Evolutionary conservation across 2,329 filamentous ascomycete genomes (phyloP).

Genomic region (Zasmidium cellare): DNA sequence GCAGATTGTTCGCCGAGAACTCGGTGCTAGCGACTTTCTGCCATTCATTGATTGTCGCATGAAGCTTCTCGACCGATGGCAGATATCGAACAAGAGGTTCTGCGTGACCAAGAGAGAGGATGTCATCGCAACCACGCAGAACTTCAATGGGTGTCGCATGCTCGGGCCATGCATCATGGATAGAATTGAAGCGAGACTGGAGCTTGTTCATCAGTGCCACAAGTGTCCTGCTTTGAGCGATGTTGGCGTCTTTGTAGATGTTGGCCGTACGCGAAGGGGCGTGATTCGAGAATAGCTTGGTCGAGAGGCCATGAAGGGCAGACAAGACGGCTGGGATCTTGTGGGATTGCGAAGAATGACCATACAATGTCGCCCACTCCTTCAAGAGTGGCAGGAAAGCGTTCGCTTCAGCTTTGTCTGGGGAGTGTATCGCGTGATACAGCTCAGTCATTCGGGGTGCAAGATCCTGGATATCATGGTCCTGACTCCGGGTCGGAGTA

Average conservation of each 20-base stretch:
- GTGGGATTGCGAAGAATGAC: not conserved
- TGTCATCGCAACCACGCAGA: constrained; percentile 68
- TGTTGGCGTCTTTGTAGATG: constrained; percentile 83
- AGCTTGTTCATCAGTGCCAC: constrained; percentile 69
- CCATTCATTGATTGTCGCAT: constrained; percentile 88
- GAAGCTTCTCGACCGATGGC: constrained; percentile 82
- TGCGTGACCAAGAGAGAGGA: constrained; percentile 72
- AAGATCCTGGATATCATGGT: constrained; percentile 21
- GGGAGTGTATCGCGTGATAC: constrained; percentile 21
- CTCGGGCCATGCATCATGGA: constrained; percentile 65
- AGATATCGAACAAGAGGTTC: constrained; percentile 87
- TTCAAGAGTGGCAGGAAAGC: constrained; percentile 20
- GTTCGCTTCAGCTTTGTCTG: not conserved
- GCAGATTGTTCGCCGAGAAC: constrained; percentile 68
- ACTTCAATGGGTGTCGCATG: constrained; percentile 83
- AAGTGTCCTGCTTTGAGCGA: constrained; percentile 72
- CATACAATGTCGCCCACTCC: not conserved
- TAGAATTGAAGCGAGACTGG: constrained; percentile 68
- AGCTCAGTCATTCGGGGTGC: constrained; percentile 24
- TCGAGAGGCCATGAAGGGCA: not conserved
- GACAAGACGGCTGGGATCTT: not conserved
- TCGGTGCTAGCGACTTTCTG: constrained; percentile 85
- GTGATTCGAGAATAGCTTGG: not conserved
- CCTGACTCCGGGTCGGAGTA: not conserved
- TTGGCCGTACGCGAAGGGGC: constrained; percentile 49